These are phyloP conservation scores for Arachis stenosperma DNA, from an alignment of 306 rosid species.

Conservation along the genomic window DNA sequence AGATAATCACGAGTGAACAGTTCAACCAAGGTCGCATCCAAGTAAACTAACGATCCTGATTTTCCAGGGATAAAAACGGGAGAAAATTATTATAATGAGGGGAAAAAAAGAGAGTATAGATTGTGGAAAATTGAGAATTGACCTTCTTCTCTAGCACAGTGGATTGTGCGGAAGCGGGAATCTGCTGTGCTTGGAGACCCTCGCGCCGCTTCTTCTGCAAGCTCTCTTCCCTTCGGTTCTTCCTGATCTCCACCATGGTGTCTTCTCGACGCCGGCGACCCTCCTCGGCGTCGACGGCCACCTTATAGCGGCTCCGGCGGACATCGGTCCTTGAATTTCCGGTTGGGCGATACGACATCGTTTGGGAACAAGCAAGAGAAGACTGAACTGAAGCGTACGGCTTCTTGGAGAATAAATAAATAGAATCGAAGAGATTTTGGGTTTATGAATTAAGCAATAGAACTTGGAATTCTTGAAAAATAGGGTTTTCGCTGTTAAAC, in stretches of 20 bases:
- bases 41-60: too few species aligned
- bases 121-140: neutral
- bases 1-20: too few species aligned
- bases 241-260: slow-evolving; percentile 98
- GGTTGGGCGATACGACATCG: slow-evolving; percentile 90
- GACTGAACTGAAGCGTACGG: neutral
- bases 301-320: slow-evolving; percentile 97
- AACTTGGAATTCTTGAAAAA: too few species aligned
- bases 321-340: slow-evolving; percentile 78
- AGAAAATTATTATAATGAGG: too few species aligned
- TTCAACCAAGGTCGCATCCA: too few species aligned
- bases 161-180: slow-evolving; percentile 44
- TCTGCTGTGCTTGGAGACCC: slow-evolving; percentile 75
- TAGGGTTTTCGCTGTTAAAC: too few species aligned
- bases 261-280: slow-evolving; percentile 97
- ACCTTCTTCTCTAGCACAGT: slow-evolving; percentile 53
- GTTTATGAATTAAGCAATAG: too few species aligned
- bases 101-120: too few species aligned
- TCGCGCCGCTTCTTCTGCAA: slow-evolving; percentile 95
- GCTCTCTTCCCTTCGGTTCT: slow-evolving; percentile 92
- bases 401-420: too few species aligned
- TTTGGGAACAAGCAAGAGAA: neutral
- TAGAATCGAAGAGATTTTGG: too few species aligned
- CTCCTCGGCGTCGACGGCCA: slow-evolving; percentile 98
- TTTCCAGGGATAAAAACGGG: too few species aligned